Evolutionary conservation across 768 basidiomycete species (phyloP), one percentile per base, ranked within the genome.

Genomic region (Mycena galericulata): DNA sequence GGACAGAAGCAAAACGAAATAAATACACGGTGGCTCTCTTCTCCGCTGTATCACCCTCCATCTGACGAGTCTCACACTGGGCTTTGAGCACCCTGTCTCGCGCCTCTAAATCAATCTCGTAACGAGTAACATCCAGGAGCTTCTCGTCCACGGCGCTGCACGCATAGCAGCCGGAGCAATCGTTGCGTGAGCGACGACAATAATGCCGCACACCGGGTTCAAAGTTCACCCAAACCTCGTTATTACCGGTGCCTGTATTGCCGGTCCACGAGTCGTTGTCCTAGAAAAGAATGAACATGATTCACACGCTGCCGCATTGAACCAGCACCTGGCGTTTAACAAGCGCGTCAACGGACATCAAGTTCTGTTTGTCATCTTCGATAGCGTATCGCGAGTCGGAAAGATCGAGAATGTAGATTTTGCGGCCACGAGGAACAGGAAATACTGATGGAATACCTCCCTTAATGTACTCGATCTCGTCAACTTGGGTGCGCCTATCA

Each of bases 251-350:
- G 27, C 34, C 29, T n/a, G n/a, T n/a, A 14, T 22, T 14, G 10
- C 34, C 41, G 8, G 50, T 36, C 64, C 64, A 65, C 8, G 46
- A 57, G 26, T 58, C 64, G 38, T 65, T 65, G 46, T 65, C 64
- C 64, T 65, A 24, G 9, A 24, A 11, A 53, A 10, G 30, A 38
- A 14, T 50, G 49, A 27, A 11, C 24, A 18, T 12, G 18, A 65
- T 26, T 29, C 2, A 4, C 5, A 50, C 38, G n/a, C n/a, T n/a
- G n/a, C n/a, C n/a, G n/a, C n/a, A n/a, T n/a, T n/a, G n/a, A n/a
- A n/a, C n/a, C n/a, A n/a, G 34, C 17, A 55, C 62, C 34, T 49
- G 47, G 15, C 50, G 40, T 27, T 50, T 38, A 15, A 50, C 40
- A 1, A 57, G 36, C 10, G 15, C n/a, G 24, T 65, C 55, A 1